Evolutionary conservation across 495 filamentous ascomycete species (phyloP).

Genomic region (Aspergillus kassunensis): DNA sequence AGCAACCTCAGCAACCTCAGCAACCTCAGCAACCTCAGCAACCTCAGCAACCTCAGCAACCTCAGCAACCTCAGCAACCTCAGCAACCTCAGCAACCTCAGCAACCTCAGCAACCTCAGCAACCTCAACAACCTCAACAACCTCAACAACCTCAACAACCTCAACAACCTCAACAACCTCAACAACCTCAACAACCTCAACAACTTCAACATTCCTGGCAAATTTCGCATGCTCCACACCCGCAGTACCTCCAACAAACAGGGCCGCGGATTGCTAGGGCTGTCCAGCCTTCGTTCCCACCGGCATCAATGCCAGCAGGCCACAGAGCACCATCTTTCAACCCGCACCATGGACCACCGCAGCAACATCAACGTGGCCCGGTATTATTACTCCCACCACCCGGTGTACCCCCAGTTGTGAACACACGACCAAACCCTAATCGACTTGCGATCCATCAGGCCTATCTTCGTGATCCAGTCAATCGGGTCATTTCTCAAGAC

Average conservation of each 20-base stretch:
- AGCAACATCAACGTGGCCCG: neutral
- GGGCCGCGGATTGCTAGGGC: neutral
- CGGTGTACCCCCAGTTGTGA: slow-evolving; percentile 28
- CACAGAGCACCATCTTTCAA: neutral
- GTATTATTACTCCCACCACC: slow-evolving; percentile 29
- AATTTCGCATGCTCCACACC: too few relatives aligned
- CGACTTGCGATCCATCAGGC: slow-evolving; percentile 53
- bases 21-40: too few relatives aligned
- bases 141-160: neutral
- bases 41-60: too few relatives aligned
- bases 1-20: too few relatives aligned
- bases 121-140: too few relatives aligned
- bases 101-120: too few relatives aligned
- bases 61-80: too few relatives aligned
- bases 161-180: neutral
- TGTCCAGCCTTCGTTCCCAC: neutral
- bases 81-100: too few relatives aligned
- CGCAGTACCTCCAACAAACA: too few relatives aligned
- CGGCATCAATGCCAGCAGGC: neutral
- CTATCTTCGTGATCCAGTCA: slow-evolving; percentile 51
- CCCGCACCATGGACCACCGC: neutral
- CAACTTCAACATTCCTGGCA: too few relatives aligned
- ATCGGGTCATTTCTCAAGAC: slow-evolving; percentile 25
- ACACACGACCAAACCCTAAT: slow-evolving; percentile 41
- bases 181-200: neutral